phyloP scores from a whole-genome alignment of 805 yeast species.

The Myxozyma geophila region DNA sequence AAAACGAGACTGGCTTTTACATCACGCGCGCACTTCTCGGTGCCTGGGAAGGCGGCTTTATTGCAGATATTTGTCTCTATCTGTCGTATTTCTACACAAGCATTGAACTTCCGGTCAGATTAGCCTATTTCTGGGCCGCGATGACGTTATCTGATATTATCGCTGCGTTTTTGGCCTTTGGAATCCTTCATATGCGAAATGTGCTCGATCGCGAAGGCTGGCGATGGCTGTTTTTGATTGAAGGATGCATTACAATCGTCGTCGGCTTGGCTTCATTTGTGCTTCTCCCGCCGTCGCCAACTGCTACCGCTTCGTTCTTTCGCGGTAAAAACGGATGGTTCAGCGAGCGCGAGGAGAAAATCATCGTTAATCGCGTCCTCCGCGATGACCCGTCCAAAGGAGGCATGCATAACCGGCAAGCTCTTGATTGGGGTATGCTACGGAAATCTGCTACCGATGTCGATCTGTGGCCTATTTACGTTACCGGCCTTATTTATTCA shows the following conservation, averaged over 20 bases:
- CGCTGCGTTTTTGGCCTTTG: constrained; percentile 55
- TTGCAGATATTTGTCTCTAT: constrained; percentile 64
- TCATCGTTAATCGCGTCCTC: constrained; percentile 61
- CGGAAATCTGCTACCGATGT: constrained; percentile 52
- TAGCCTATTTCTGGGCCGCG: constrained; percentile 62
- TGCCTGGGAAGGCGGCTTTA: constrained; percentile 64
- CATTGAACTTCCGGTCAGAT: constrained; percentile 59
- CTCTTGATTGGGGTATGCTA: constrained; percentile 52
- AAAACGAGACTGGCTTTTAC: constrained; percentile 50
- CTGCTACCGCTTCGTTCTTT: constrained; percentile 56
- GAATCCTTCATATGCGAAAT: constrained; percentile 56
- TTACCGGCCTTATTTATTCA: constrained; percentile 53
- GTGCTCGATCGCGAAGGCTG: constrained; percentile 54
- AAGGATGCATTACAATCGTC: constrained; percentile 60
- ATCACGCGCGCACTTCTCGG: constrained; percentile 60
- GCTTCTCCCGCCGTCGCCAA: constrained; percentile 61
- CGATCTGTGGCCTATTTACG: constrained; percentile 62
- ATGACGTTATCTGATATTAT: constrained; percentile 52
- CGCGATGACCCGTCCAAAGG: constrained; percentile 70
- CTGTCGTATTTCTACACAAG: constrained; percentile 64
- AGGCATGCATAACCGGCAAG: constrained; percentile 65
- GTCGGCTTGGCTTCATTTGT: constrained; percentile 57
- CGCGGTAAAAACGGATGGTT: constrained; percentile 60
- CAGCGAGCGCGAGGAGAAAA: constrained; percentile 59
- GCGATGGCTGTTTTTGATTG: constrained; percentile 66